A percentile compares a stretch with the other conserved stretches of the same genome.
These are phyloP conservation scores for Trichoderma sp. DNA, from an alignment of 2,329 filamentous ascomycete genomes.

Conservation along the genomic window DNA sequence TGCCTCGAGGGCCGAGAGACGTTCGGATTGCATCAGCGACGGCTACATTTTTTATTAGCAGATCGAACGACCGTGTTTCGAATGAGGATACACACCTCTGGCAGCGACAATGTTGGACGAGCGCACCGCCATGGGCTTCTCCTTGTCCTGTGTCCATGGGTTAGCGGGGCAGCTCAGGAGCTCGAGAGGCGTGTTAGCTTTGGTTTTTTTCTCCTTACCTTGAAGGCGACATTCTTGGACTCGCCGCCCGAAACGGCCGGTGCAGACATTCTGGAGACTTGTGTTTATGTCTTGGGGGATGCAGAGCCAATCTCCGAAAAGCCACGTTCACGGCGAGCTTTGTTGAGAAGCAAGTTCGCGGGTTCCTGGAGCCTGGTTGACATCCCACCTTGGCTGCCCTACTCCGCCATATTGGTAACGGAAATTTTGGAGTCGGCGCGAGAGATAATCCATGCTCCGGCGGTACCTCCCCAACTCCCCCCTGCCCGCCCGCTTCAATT, in stretches of 20 bases:
- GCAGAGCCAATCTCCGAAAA: constrained; percentile 27
- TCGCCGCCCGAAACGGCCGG: constrained; percentile 37
- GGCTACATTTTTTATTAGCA: constrained; percentile 50
- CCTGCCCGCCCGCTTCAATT: constrained; percentile 19
- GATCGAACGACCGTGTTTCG: background rate
- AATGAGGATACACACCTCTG: constrained; percentile 61
- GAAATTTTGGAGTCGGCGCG: constrained; percentile 43
- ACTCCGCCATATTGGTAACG: constrained; percentile 35
- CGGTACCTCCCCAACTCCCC: constrained; percentile 23
- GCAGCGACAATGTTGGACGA: constrained; percentile 96
- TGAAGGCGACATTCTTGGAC: constrained; percentile 55
- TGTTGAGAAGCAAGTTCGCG: constrained; percentile 30
- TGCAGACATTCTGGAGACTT: constrained; percentile 49
- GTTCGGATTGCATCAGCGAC: constrained; percentile 97
- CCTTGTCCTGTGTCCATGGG: constrained; percentile 65
- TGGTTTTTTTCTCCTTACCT: constrained; percentile 41
- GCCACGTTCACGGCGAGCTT: constrained; percentile 33
- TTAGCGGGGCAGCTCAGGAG: constrained; percentile 41
- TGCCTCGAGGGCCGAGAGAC: constrained; percentile 90
- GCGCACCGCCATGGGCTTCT: constrained; percentile 97
- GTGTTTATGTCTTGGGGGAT: constrained; percentile 23
- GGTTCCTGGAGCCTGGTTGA: constrained; percentile 32
- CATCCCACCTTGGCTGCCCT: constrained; percentile 43
- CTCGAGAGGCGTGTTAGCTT: constrained; percentile 30
- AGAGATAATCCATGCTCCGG: constrained; percentile 42